Evolutionary conservation across 2,329 filamentous ascomycete genomes (phyloP), one percentile per base, ranked within the genome.

Genomic region (Fusarium tanahbumbuense): DNA sequence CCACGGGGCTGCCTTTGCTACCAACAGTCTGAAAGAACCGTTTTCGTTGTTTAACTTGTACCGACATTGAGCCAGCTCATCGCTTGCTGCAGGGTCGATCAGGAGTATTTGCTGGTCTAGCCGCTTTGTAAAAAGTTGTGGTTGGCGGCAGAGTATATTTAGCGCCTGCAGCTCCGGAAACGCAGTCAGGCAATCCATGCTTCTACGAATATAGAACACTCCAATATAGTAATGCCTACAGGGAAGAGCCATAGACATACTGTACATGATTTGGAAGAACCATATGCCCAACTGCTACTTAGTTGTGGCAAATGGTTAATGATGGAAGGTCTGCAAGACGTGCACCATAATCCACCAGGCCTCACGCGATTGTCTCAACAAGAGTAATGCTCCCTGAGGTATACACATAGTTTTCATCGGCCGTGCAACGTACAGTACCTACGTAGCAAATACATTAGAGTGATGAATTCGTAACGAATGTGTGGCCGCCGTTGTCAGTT

Each of bases 21-120:
- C 56, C 71, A 56, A 74, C 45, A 60, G 56, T 20, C 71, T 59
- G 69, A 67, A 54, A 56, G 47, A 42, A 34, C 18, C n/a, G n/a
- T 50, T 8, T 16, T 25, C 9, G 15, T 27, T 28, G 27, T 34
- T 18, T 28, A 22, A 18, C 10, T 10, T 22, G 11, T 20, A 42
- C 34, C 42, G 37, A 28, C 16, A 25, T 44, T 11, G 22, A 25
- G 20, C 18, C 7, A 23, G 41, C 13, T 20, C 41, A 10, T 18
- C 5, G n/a, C 28, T 47, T 18, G 11, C 37, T 41, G 13, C 23
- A 27, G 8, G 32, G 25, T 7, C n/a, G 9, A 27, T 41, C 23
- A 6, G 34, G 23, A 20, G 12, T 25, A 41, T 41, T 23, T 37
- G 20, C 13, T 42, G 49, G 32, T 25, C 25, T 42, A 10, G 10